Conservation (phyloP, 2,329 filamentous ascomycete genomes). For the Dissoconium aciculare region DNA sequence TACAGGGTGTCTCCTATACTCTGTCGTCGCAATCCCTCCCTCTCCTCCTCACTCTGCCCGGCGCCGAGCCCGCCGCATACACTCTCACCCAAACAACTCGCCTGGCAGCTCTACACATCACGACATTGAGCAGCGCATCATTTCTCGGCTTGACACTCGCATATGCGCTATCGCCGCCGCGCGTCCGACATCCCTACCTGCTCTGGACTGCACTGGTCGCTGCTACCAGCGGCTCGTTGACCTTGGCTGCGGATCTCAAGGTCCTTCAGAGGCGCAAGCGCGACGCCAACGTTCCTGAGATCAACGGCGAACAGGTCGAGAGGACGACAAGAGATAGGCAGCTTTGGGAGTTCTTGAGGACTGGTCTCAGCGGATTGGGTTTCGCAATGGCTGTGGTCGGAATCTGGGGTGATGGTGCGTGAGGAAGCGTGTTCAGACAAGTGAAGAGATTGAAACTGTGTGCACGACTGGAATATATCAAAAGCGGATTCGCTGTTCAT, state of each 20-base stretch:
- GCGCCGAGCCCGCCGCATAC: conserved; percentile 53
- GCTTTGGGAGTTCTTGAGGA: conserved; percentile 29
- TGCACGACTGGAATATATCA: too few relatives aligned
- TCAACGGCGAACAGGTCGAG: conserved; percentile 38
- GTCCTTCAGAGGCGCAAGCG: conserved; percentile 22
- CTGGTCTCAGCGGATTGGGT: conserved; percentile 28
- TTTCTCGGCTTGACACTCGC: conserved; percentile 60
- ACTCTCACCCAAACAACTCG: conserved; percentile 46
- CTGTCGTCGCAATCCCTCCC: conserved; percentile 65
- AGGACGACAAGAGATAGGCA: conserved; percentile 30
- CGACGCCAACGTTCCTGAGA: conserved; percentile 23
- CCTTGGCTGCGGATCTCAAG: conserved; percentile 20
- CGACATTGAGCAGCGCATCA: conserved; percentile 53
- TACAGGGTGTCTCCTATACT: conserved; percentile 79
- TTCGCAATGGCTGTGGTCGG: conserved; percentile 35
- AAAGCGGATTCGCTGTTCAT: too few relatives aligned
- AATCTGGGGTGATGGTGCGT: conserved; percentile 34
- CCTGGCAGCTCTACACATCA: conserved; percentile 52
- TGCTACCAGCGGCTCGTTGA: conserved; percentile 29
- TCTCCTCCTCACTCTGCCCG: conserved; percentile 64
- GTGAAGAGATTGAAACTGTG: too few relatives aligned
- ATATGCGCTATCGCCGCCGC: conserved; percentile 59
- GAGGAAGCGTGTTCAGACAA: conserved; percentile 5
- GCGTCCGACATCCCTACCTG: conserved; percentile 73
- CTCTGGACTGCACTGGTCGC: conserved; percentile 67